These are phyloP conservation scores for Alternaria alternata DNA, from an alignment of 2,329 filamentous ascomycete genomes.

Conservation along the genomic window DNA sequence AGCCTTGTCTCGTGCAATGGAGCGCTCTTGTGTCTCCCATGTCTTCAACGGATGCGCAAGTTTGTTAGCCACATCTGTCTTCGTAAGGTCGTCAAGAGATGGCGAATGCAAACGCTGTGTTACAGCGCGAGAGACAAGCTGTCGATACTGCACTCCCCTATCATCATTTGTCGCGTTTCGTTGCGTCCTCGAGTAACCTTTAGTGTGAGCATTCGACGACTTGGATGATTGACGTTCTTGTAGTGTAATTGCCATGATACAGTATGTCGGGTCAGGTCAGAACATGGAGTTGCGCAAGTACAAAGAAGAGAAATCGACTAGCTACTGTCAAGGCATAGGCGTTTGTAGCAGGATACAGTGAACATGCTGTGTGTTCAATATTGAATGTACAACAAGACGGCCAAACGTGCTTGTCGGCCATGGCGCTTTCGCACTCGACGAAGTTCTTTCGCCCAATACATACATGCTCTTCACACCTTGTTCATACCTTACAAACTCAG, in stretches of 20 bases:
- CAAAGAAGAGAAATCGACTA: background rate
- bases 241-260: background rate
- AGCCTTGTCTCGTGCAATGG: background rate
- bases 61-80: background rate
- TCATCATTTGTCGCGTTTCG: background rate
- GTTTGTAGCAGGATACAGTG: conserved; percentile 4
- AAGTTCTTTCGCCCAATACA: background rate
- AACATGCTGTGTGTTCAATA: background rate
- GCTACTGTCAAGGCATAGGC: background rate
- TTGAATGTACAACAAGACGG: conserved; percentile 2
- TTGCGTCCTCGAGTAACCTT: background rate
- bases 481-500: conserved; percentile 11
- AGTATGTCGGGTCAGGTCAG: background rate
- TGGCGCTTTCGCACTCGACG: background rate
- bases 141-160: conserved; percentile 18
- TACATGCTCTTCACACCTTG: background rate
- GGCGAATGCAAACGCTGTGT: conserved; percentile 28
- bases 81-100: background rate
- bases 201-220: background rate
- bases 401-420: background rate
- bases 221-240: background rate
- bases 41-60: background rate
- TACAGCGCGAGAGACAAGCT: conserved; percentile 24
- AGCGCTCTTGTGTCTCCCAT: conserved; percentile 4
- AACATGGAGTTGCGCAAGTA: background rate